Conservation (phyloP, 371 early-diverging fungal genomes). For the Mortierella sp. region DNA sequence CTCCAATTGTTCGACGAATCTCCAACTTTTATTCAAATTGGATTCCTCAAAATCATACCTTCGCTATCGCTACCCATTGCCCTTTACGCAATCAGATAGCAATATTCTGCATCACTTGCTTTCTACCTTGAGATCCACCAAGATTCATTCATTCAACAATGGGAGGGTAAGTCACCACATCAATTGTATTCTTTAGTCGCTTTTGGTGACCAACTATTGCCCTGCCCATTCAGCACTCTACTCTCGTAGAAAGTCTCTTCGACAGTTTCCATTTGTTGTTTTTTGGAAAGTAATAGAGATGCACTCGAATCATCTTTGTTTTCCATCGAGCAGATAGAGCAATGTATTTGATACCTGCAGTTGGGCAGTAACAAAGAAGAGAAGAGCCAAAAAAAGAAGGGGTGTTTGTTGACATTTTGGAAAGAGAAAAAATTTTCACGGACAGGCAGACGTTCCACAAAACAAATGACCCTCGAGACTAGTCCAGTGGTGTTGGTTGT, state of each 20-base stretch:
- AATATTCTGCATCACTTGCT: constrained; percentile 2
- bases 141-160: constrained; percentile 31
- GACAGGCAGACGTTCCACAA: constrained; percentile 20
- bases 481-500: neutral
- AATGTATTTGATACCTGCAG: too few species aligned
- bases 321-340: too few species aligned
- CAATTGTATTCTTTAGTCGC: neutral
- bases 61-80: constrained; percentile 54
- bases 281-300: too few species aligned
- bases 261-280: too few species aligned
- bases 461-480: neutral
- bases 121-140: constrained; percentile 31
- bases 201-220: too few species aligned
- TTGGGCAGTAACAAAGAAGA: neutral
- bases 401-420: constrained; percentile 46
- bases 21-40: constrained; percentile 30
- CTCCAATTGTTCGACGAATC: constrained; percentile 18
- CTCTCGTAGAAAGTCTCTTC: too few species aligned
- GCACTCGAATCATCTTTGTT: too few species aligned
- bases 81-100: constrained; percentile 55
- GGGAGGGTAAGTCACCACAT: constrained; percentile 36
- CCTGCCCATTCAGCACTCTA: too few species aligned
- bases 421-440: constrained; percentile 26
- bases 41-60: constrained; percentile 56
- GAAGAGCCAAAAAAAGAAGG: constrained; percentile 18